Base-by-base conservation (phyloP, 495 filamentous ascomycete species). In the Xylaria scruposa region DNA sequence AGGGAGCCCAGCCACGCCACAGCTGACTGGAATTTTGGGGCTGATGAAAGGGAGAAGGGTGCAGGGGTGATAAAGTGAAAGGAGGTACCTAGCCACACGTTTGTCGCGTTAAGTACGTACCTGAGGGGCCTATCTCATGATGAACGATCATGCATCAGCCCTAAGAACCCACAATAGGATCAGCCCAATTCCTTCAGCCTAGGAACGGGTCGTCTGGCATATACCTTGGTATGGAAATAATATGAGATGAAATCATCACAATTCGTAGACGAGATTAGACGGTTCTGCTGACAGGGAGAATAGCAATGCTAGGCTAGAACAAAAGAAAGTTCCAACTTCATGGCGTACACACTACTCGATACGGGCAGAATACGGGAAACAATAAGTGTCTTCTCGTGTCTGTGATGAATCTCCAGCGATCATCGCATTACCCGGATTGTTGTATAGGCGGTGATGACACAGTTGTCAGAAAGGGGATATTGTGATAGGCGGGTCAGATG, bases 1-100 rank as follows among this genome's bases (percentile, higher is more conserved):
- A 53, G 63, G 46, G 63, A 53, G 63, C 21, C 65, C 36, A 67
- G 65, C 49, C 65, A 44, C 36, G 65, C 13, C 65, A 47, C 46
- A 19, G 46, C 62, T 65, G 38, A 65, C 9, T 53, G 40, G 60
- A 60, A 60, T 60, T 5, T 24, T 60, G 33, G 58, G 31, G 19
- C 58, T 60, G 17, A 21, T 17, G 58, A 5, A 24, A 63, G 38
- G 60, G 15, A 24, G 26, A 19, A 31, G 58, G 10, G 33, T 21
- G 15, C 31, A 60, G 58, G 58, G 58, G 31, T 24, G 24, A 0
- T 60, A 21, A 40, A 8, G 33, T 10, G 12, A 59, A n/a, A 59
- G 56, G 56, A 33, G 33, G 15, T 36, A n/a, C n/a, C n/a, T n/a
- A 59, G 56, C 56, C 7, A 33, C n/a, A 21, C 58, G 31, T 38